Evolutionary conservation across 192 early-diverging fungal species (phyloP).

Genomic region (Rhizophagus prolifer): DNA sequence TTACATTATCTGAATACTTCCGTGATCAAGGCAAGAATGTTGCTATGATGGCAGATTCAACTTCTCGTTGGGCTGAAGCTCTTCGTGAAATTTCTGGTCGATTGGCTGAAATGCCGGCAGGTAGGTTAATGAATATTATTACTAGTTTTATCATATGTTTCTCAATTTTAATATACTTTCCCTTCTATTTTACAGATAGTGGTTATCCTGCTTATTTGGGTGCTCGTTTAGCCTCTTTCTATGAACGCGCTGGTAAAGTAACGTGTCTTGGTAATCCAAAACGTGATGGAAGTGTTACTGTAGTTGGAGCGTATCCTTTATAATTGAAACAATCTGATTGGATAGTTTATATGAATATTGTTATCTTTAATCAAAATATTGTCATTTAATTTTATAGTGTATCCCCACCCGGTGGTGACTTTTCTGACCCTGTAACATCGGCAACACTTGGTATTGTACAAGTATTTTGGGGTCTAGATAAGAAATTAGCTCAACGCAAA

Average conservation of each 20-base stretch:
- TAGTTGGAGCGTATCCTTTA: constrained; percentile 84
- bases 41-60: constrained; percentile 99
- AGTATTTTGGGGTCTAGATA: constrained; percentile 99
- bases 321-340: constrained; percentile 10
- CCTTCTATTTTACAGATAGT: constrained; percentile 57
- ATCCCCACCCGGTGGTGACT: constrained; percentile 99
- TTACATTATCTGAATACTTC: constrained; percentile 99
- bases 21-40: constrained; percentile 99
- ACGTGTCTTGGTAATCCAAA: constrained; percentile 94
- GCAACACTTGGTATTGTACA: constrained; percentile 98
- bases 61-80: constrained; percentile 99
- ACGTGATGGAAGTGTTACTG: constrained; percentile 91
- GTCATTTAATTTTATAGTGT: constrained; percentile 54
- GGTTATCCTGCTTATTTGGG: constrained; percentile 99
- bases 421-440: constrained; percentile 97
- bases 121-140: constrained; percentile 32
- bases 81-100: constrained; percentile 99
- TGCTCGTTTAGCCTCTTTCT: constrained; percentile 98
- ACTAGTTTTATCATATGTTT: not conserved
- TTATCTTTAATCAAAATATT: not conserved
- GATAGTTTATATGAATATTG: not conserved
- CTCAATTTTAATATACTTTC: not conserved
- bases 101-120: constrained; percentile 99
- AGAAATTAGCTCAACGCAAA: constrained; percentile 99
- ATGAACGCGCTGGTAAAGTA: constrained; percentile 98